Evolutionary conservation across 2,329 filamentous ascomycete genomes (phyloP).

Genomic region (Arthrobotrys conoides): DNA sequence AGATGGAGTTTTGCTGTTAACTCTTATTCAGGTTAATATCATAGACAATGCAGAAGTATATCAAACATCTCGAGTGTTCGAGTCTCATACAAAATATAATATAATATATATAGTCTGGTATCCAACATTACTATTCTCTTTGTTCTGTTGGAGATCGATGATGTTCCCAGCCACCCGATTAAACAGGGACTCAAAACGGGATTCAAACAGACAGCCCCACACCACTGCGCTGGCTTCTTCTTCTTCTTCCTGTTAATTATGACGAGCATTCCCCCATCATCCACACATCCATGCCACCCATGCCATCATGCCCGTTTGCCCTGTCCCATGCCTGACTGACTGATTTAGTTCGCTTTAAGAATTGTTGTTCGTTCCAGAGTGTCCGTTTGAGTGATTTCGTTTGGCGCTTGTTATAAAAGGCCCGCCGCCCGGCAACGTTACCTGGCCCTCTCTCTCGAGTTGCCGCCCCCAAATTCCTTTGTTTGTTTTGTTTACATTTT

Average conservation of each 20-base stretch:
- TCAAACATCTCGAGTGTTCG: no score
- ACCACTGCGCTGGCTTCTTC: conserved; percentile 14
- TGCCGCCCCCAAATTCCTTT: conserved; percentile 19
- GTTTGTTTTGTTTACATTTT: conserved; percentile 54
- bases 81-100: no score
- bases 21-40: no score
- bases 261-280: no score
- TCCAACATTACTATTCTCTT: background rate
- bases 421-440: conserved; percentile 44
- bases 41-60: no score
- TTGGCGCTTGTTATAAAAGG: conserved; percentile 52
- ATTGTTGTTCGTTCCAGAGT: conserved; percentile 14
- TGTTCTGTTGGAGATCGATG: background rate
- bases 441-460: conserved; percentile 19
- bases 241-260: no score
- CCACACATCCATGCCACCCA: background rate
- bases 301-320: background rate
- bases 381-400: conserved; percentile 44
- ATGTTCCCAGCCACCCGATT: conserved; percentile 43
- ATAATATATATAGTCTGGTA: no score
- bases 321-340: background rate
- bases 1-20: no score
- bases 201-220: background rate
- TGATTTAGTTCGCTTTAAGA: background rate
- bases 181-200: background rate